Evolutionary conservation across 2,329 filamentous ascomycete species (phyloP).

Genomic region (Sporothrix inflata): DNA sequence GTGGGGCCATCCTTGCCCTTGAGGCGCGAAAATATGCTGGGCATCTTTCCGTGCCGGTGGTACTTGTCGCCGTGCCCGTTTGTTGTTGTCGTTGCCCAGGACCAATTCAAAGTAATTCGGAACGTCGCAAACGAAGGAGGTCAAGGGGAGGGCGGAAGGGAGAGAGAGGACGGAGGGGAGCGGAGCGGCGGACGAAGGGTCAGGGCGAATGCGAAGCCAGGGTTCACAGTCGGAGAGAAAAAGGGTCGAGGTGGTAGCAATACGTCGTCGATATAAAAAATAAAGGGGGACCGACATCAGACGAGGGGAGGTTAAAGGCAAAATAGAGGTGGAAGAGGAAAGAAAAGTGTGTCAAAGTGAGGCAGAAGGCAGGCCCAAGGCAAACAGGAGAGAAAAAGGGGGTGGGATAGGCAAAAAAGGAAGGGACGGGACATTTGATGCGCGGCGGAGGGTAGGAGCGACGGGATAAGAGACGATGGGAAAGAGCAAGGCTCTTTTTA

Average conservation of each 20-base stretch:
- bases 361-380: constrained; percentile 1
- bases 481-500: constrained; percentile 25
- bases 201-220: not conserved
- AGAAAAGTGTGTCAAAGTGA: not conserved
- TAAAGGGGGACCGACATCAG: constrained; percentile 6
- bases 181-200: constrained; percentile 3
- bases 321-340: constrained; percentile 8
- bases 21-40: constrained; percentile 64
- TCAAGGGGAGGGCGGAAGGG: not conserved
- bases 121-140: not conserved
- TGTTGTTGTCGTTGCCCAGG: not conserved
- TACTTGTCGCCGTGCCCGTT: not conserved
- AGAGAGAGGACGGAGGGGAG: not conserved
- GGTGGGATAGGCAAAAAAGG: constrained; percentile 27
- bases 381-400: constrained; percentile 18
- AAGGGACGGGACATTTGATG: constrained; percentile 20
- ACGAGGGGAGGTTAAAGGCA: constrained; percentile 9
- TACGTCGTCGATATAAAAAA: constrained; percentile 7
- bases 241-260: not conserved
- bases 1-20: constrained; percentile 73
- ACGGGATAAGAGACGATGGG: constrained; percentile 26
- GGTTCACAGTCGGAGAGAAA: not conserved
- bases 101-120: not conserved
- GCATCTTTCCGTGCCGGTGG: constrained; percentile 46
- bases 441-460: constrained; percentile 22